These are phyloP conservation scores for Silene latifolia DNA, from an alignment of 148 eudicot species.

Conservation along the genomic window DNA sequence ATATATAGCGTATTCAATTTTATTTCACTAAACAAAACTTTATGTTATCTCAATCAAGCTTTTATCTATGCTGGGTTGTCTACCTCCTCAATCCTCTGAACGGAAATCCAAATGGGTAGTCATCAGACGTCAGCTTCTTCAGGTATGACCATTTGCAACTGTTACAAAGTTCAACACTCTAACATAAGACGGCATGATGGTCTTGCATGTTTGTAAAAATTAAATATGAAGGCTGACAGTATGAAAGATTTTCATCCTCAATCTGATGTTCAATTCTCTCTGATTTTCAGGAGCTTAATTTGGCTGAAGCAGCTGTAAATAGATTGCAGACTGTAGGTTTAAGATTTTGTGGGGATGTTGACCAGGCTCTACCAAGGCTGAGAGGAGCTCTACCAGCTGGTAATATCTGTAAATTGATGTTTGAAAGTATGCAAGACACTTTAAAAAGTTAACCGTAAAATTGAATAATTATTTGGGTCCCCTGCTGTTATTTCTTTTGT, in stretches of 20 bases:
- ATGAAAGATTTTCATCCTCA: not conserved
- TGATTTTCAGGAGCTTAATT: conserved; percentile 71
- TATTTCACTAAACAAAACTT: conserved; percentile 3
- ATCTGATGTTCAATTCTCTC: conserved; percentile 9
- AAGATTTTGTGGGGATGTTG: conserved; percentile 82
- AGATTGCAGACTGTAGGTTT: conserved; percentile 85
- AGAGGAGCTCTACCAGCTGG: conserved; percentile 96
- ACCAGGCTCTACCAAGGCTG: conserved; percentile 83
- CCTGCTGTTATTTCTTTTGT: conserved; percentile 23
- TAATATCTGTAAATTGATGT: conserved; percentile 11
- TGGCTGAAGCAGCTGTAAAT: conserved; percentile 77
- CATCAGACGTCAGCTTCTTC: conserved; percentile 87
- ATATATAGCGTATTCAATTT: not conserved
- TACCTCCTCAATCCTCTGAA: conserved; percentile 85
- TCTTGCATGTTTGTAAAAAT: not conserved
- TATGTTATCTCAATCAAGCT: conserved; percentile 46
- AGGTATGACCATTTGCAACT: conserved; percentile 42
- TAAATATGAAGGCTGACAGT: not conserved
- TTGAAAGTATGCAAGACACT: not conserved
- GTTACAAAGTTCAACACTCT: not conserved
- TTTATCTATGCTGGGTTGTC: conserved; percentile 71
- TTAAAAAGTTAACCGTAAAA: not conserved
- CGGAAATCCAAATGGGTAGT: conserved; percentile 91
- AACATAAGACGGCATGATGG: not conserved
- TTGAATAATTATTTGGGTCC: not conserved